A percentile compares a stretch with the other conserved stretches of the same genome.
Conservation (phyloP, 345 rosid species). For the Eucalyptus tenuipes region DNA sequence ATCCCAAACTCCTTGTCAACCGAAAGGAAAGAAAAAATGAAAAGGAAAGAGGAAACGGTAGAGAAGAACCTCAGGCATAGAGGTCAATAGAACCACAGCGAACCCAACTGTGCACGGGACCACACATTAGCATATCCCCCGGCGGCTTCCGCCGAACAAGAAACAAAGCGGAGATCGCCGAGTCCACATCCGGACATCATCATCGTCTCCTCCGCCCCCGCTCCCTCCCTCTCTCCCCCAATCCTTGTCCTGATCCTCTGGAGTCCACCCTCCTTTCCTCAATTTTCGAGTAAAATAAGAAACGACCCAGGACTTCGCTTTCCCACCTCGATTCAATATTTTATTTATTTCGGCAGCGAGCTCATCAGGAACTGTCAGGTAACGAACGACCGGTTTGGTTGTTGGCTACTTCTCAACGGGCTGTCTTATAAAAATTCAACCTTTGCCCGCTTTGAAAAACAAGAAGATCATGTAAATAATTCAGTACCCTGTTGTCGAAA, state of each 20-base stretch:
- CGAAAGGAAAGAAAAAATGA: neutral
- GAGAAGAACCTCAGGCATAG: neutral
- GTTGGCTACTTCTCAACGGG: neutral
- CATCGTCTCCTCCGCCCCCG: neutral
- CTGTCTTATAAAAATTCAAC: neutral
- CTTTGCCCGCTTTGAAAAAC: neutral
- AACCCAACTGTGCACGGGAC: neutral
- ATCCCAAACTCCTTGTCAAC: neutral
- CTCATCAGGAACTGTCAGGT: neutral
- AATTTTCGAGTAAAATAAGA: neutral
- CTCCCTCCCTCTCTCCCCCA: neutral
- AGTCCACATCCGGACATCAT: neutral
- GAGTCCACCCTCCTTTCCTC: neutral
- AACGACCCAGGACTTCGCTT: neutral
- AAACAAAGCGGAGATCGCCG: neutral
- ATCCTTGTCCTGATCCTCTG: neutral
- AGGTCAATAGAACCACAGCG: neutral
- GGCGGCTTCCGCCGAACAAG: neutral
- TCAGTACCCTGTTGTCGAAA: neutral
- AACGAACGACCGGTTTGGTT: conserved; percentile 5
- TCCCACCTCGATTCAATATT: neutral
- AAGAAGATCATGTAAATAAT: neutral
- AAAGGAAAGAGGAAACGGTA: neutral
- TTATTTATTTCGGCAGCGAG: neutral
- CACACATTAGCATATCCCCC: neutral